Evolutionary conservation across 2,329 filamentous ascomycete genomes (phyloP).

Genomic region (Cercospora sp.): DNA sequence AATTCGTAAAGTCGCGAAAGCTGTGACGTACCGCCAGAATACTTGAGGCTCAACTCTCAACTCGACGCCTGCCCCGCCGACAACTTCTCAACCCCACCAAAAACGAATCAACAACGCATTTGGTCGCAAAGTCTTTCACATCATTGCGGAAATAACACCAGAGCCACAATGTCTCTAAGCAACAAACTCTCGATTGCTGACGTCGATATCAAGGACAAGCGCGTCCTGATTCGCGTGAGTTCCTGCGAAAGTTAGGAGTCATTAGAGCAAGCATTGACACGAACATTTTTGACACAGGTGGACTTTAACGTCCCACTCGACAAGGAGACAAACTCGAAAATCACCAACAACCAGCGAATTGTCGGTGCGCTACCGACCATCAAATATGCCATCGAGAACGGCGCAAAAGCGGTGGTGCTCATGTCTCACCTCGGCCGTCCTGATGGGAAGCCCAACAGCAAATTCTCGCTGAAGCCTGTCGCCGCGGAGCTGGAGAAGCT

Average conservation of each 20-base stretch:
- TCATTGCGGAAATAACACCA: conserved; percentile 1
- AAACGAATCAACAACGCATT: neutral
- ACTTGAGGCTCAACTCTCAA: neutral
- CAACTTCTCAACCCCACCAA: conserved; percentile 6
- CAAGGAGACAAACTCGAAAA: conserved; percentile 70
- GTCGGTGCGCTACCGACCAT: conserved; percentile 68
- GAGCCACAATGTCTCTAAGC: conserved; percentile 82
- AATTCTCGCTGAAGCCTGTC: conserved; percentile 94
- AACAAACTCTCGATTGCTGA: conserved; percentile 98
- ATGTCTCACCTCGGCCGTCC: conserved; percentile 99
- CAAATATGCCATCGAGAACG: conserved; percentile 45
- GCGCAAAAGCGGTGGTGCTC: conserved; percentile 71
- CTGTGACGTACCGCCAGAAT: neutral
- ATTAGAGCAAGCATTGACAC: conserved; percentile 7
- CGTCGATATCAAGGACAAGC: conserved; percentile 96
- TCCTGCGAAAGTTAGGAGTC: neutral
- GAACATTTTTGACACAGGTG: conserved; percentile 60
- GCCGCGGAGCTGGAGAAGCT: conserved; percentile 76
- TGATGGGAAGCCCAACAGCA: conserved; percentile 82
- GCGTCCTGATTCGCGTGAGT: conserved; percentile 86
- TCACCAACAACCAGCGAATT: conserved; percentile 99
- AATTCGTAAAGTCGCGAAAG: neutral
- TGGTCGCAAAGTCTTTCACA: conserved; percentile 3
- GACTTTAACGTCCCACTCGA: conserved; percentile 99
- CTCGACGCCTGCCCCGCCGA: conserved; percentile 1